Percentiles rank a stretch among this genome's conserved stretches.
Evolutionary conservation across 2,329 filamentous ascomycete genomes (phyloP).

Genomic region (Claviceps spartinae): DNA sequence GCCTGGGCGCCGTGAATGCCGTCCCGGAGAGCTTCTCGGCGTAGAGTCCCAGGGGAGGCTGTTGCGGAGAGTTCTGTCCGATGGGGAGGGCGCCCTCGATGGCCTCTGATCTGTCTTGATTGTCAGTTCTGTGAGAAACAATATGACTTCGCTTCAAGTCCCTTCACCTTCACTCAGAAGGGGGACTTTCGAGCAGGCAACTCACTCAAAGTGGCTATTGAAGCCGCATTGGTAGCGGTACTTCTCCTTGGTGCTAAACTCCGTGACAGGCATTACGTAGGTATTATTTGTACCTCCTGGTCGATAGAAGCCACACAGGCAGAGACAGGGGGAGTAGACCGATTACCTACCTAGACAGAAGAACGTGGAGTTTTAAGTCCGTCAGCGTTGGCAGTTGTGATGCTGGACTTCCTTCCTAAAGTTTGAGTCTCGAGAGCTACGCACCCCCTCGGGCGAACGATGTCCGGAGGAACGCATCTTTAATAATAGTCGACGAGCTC

Average conservation of each 20-base stretch:
- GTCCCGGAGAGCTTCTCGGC: constrained; percentile 67
- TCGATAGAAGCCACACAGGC: background rate
- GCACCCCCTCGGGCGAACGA: too few relatives aligned
- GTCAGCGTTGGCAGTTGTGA: too few relatives aligned
- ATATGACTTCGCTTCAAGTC: background rate
- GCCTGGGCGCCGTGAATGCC: constrained; percentile 55
- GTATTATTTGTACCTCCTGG: background rate
- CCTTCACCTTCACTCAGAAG: background rate
- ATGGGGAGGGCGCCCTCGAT: constrained; percentile 60
- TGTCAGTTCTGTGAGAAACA: background rate
- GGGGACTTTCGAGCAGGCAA: constrained; percentile 4
- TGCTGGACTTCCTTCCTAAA: too few relatives aligned
- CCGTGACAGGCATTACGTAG: constrained; percentile 34
- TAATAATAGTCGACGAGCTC: too few relatives aligned
- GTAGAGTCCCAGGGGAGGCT: constrained; percentile 65
- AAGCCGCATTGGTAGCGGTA: constrained; percentile 75
- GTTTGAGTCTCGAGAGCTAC: too few relatives aligned
- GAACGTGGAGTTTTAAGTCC: too few relatives aligned
- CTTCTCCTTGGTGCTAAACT: constrained; percentile 35
- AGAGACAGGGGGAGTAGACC: background rate
- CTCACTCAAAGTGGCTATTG: constrained; percentile 62
- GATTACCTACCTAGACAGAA: too few relatives aligned
- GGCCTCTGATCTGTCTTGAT: constrained; percentile 51
- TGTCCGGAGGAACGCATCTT: too few relatives aligned
- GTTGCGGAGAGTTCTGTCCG: constrained; percentile 71